Evolutionary conservation across 2,329 filamentous ascomycete genomes (phyloP).

Genomic region (Decorospora gaudefroyi): DNA sequence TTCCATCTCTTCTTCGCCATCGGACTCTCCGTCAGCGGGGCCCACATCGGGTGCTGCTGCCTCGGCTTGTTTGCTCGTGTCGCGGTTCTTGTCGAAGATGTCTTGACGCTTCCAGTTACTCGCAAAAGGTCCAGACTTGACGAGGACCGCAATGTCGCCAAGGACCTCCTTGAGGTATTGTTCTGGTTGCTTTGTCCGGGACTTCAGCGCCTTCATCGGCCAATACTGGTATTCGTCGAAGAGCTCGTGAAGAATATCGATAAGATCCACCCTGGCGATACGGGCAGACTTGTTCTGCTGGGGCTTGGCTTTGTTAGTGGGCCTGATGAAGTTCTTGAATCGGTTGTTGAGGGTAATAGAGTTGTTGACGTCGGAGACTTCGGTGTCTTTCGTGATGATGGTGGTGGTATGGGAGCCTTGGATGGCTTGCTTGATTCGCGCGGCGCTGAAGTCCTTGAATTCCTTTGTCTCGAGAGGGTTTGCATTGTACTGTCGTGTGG

Average conservation of each 20-base stretch:
- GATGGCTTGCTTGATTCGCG: slow-evolving; percentile 54
- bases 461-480: slow-evolving; percentile 53
- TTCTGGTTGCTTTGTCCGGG: slow-evolving; percentile 81
- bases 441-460: slow-evolving; percentile 49
- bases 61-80: slow-evolving; percentile 35
- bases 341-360: slow-evolving; percentile 36
- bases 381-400: slow-evolving; percentile 36
- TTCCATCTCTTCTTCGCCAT: slow-evolving; percentile 77
- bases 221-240: slow-evolving; percentile 90
- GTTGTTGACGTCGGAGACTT: slow-evolving; percentile 31
- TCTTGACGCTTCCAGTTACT: slow-evolving; percentile 82
- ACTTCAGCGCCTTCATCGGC: slow-evolving; percentile 86
- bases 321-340: slow-evolving; percentile 43
- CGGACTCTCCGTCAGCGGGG: slow-evolving; percentile 65
- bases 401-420: slow-evolving; percentile 39
- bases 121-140: slow-evolving; percentile 81
- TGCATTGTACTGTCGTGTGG: slow-evolving; percentile 61
- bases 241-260: slow-evolving; percentile 80
- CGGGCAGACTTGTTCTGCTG: slow-evolving; percentile 77
- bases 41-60: slow-evolving; percentile 37
- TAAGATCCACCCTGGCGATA: slow-evolving; percentile 83
- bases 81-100: slow-evolving; percentile 61
- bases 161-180: slow-evolving; percentile 87
- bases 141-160: slow-evolving; percentile 78
- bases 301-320: slow-evolving; percentile 26